Conservation (phyloP, 352 stramenopile genomes). For the Phytophthora brassicae region DNA sequence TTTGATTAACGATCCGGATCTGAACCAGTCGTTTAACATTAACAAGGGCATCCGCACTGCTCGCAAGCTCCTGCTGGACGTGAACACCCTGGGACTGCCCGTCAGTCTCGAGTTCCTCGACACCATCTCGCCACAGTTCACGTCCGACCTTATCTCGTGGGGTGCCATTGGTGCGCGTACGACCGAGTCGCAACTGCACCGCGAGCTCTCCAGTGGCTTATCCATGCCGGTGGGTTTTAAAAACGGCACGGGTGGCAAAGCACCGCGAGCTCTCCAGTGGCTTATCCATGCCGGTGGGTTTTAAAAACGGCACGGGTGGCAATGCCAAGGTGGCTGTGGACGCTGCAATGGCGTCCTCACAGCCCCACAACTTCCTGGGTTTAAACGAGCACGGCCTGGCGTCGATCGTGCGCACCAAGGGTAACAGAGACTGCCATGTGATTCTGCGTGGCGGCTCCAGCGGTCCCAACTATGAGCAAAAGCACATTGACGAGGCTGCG, state of each 20-base stretch:
- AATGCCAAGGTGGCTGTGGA: conserved; percentile 84
- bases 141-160: conserved; percentile 76
- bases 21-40: conserved; percentile 86
- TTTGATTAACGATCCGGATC: conserved; percentile 85
- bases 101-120: conserved; percentile 82
- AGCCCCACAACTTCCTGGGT: conserved; percentile 81
- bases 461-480: conserved; percentile 83
- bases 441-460: conserved; percentile 75
- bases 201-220: conserved; percentile 76
- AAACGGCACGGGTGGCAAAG: conserved; percentile 78
- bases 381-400: conserved; percentile 82
- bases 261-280: conserved; percentile 83
- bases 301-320: conserved; percentile 85
- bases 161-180: conserved; percentile 83
- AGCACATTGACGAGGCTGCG: conserved; percentile 67
- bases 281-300: conserved; percentile 81
- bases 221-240: conserved; percentile 88
- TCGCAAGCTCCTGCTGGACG: conserved; percentile 80
- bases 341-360: conserved; percentile 61
- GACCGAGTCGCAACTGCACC: conserved; percentile 83
- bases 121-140: conserved; percentile 85
- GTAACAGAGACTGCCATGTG: conserved; percentile 85
- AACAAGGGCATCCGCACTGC: conserved; percentile 87
- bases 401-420: conserved; percentile 84
- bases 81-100: conserved; percentile 78